Base-by-base conservation (phyloP, 2,329 filamentous ascomycete species). In the Tolypocladium endophyticum region DNA sequence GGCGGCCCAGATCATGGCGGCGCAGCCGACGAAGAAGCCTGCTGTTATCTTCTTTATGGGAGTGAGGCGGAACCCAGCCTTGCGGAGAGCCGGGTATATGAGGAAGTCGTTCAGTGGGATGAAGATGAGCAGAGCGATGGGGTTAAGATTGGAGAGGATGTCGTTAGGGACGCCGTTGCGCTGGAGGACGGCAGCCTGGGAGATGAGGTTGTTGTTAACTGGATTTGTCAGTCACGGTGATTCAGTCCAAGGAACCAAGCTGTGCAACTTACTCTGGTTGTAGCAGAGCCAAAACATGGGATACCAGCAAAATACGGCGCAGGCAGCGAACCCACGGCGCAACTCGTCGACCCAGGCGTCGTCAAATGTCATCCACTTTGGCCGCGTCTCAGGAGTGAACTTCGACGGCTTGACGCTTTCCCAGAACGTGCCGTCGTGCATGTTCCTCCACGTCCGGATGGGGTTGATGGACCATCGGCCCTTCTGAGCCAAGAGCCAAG, bases 311-410 rank as follows among this genome's bases (percentile, higher is more conserved):
- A 89, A 92, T 36, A 90, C 87, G 63, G 82, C 79, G 76, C 87
- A 89, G 60, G 87, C 87, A 65, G 81, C 79, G 60, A 89, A 76
- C 61, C 87, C 88, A 73, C 88, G 86, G 56, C 80, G 79, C 56
- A 92, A 84, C 69, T 92, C 87, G 69, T 91, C 88, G 39, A 93
- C 89, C 88, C 89, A 93, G 58, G 84, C 83, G 65, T 93, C 90
- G 63, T 93, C 89, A 65, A 91, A 92, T 0, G 86, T 88, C 87
- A 92, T 92, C 87, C 88, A 92, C 0, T 59, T 52, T 0, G 88
- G 88, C 58, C 85, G 85, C 63, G 78, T 70, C 2, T 72, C 72
- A 45, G 79, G 74, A 11, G 80, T 74, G 8, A 90, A 77, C 39
- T 78, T 76, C 68, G 84, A 88, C 3, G 88, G 88, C 75, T 89